Evolutionary conservation across 208 protist genomes (phyloP).

Genomic region (Kentomonas sorsogonicus): DNA sequence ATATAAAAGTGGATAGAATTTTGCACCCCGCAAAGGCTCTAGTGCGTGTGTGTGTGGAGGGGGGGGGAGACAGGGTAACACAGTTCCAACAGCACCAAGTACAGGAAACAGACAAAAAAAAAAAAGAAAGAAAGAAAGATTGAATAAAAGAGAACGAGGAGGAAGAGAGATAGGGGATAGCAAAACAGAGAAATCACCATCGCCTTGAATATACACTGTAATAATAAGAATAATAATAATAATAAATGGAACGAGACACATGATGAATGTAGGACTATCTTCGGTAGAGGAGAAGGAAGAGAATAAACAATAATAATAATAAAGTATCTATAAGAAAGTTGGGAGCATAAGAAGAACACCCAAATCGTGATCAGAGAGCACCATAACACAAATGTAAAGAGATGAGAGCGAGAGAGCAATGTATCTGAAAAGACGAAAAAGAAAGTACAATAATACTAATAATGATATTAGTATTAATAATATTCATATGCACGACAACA

Average conservation of each 20-base stretch:
- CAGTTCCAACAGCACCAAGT: slow-evolving; percentile 1
- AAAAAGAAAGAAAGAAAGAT: slow-evolving; percentile 12
- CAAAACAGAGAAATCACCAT: not conserved
- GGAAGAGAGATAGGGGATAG: slow-evolving; percentile 9
- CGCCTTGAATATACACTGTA: not conserved
- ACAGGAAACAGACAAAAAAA: slow-evolving; percentile 4
- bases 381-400: too few species aligned
- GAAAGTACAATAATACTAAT: not conserved
- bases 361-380: too few species aligned
- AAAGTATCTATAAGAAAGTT: slow-evolving; percentile 8
- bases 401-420: too few species aligned
- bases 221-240: slow-evolving; percentile 4
- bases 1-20: too few species aligned
- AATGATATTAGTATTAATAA: slow-evolving; percentile 6
- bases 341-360: not conserved
- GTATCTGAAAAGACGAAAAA: slow-evolving; percentile 4
- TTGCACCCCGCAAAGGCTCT: too few species aligned
- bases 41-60: too few species aligned
- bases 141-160: not conserved
- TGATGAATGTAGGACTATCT: slow-evolving; percentile 1
- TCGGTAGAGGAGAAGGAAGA: slow-evolving; percentile 3
- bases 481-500: too few species aligned
- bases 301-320: slow-evolving; percentile 1
- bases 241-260: not conserved
- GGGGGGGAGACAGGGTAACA: too few species aligned